Evolutionary conservation across 805 yeast species (phyloP), one percentile per base, ranked within the genome.

Genomic region (Scheffersomyces amazonensis): DNA sequence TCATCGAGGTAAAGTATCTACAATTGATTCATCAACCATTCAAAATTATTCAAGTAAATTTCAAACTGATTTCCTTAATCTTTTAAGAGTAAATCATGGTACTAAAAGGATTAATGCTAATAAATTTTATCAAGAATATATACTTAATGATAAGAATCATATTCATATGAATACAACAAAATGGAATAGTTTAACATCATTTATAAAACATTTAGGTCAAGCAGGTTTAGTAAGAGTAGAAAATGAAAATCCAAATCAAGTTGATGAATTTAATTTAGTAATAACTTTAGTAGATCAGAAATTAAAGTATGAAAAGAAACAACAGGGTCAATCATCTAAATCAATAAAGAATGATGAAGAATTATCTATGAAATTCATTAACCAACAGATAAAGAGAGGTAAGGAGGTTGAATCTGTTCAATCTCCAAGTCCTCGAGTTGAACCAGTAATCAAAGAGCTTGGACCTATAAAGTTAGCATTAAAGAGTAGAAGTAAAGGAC

Each of bases 121-220:
- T 63, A 75, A 80, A 53, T 88, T 87, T 52, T 93, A 93, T 64
- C 95, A 90, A 53, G 96, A 90, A 55, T 83, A 83, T 53, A 91
- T 93, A 40, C 44, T 64, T 24, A 73, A 76, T 42, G 87, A 91
- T 56, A 78, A 78, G 51, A 78, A 86, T 40, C 98, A 93, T 59
- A 67, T 89, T 9, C 99, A 91, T 59, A 78, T 93, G 83, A 89
- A 88, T 50, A 81, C 97, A 2, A 93, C 99, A 0, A 71, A 71
- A 41, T 93, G 95, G 87, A 58, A 72, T 3, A 75, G 84, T 2
- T 61, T 93, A 33, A 75, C 88, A 0, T 73, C 77, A 29, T 87
- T 91, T 53, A 71, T 87, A 16, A 73, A 76, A 41, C 64, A 77
- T 46, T 60, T 90, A 46, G 82, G 80, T 1, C 63, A 69, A 10